Base-by-base conservation (phyloP, 2,329 filamentous ascomycete genomes). In the Beauveria brongniartii region DNA sequence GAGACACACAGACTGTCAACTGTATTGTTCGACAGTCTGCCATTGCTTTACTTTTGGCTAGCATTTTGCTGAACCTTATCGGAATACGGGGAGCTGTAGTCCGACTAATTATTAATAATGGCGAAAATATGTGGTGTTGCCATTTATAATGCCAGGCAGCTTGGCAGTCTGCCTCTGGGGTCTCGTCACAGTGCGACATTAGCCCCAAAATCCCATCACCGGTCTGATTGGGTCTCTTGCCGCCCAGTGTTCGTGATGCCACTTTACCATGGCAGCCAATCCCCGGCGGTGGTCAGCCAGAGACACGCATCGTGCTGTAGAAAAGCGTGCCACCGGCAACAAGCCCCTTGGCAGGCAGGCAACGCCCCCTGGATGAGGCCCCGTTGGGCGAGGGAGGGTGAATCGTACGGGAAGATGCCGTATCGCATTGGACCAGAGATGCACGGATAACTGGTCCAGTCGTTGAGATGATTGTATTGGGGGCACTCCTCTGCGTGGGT, bases 191-290 rank as follows among this genome's bases (percentile, higher is more conserved):
- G 20, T 34, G 59, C 44, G 34, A 61, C 28, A 26, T 20, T n/a
- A 24, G 43, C 8, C 12, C 51, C 41, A 6, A 53, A 5, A 28
- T 54, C 26, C n/a, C 26, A 46, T 24, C 59, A 16, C 41, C n/a
- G 1, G 8, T 50, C 28, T 56, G 52, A 61, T 61, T 61, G 59
- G 59, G 22, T 37, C 52, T 56, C 53, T 61, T 61, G 53, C 53
- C 59, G 59, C 59, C 43, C 30, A 24, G 43, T 43, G 44, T 51
- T 56, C 40, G n/a, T 54, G 50, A 53, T 54, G 47, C 40, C 57
- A 53, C 48, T 60, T 54, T 24, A 20, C 20, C 37, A 37, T 22
- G 20, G 18, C 41, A 26, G 40, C 37, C 34, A 43, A 41, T 46
- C 37, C 47, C 46, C 8, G 4, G 28, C 20, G 30, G 53, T 22